Evolutionary conservation across 2,329 filamentous ascomycete genomes (phyloP).

Genomic region (Fusarium sp.): DNA sequence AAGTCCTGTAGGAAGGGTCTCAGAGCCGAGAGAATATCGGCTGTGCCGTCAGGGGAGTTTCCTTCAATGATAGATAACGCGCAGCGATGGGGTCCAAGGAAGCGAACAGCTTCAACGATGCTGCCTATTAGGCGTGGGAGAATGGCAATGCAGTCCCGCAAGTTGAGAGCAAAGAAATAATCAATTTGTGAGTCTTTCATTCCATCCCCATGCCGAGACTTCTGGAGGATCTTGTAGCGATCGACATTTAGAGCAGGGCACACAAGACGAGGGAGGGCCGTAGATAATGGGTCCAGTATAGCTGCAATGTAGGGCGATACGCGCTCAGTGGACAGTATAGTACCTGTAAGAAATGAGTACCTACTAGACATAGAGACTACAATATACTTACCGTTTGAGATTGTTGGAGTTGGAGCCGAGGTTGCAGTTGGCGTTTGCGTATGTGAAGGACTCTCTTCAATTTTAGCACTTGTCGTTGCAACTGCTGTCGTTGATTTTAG

Average conservation of each 20-base stretch:
- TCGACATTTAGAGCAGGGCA: slow-evolving; percentile 41
- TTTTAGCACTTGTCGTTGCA: neutral
- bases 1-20: slow-evolving; percentile 50
- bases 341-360: slow-evolving; percentile 45
- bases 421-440: neutral
- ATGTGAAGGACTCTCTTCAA: neutral
- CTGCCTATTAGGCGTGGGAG: slow-evolving; percentile 62
- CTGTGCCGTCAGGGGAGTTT: slow-evolving; percentile 63
- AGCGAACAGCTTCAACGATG: slow-evolving; percentile 59
- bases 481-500: neutral
- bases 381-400: slow-evolving; percentile 12
- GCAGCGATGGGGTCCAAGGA: slow-evolving; percentile 60
- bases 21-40: slow-evolving; percentile 57
- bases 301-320: slow-evolving; percentile 42
- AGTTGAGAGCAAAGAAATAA: slow-evolving; percentile 64
- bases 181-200: slow-evolving; percentile 17
- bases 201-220: neutral
- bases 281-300: slow-evolving; percentile 42
- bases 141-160: slow-evolving; percentile 55
- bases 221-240: slow-evolving; percentile 37
- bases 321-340: slow-evolving; percentile 16
- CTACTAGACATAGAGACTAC: accelerated
- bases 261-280: slow-evolving; percentile 34
- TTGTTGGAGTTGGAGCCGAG: neutral
- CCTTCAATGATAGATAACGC: slow-evolving; percentile 66